These are phyloP conservation scores for Zizania latifolia DNA, from an alignment of 176 grass and related monocot genomes.

Conservation along the genomic window DNA sequence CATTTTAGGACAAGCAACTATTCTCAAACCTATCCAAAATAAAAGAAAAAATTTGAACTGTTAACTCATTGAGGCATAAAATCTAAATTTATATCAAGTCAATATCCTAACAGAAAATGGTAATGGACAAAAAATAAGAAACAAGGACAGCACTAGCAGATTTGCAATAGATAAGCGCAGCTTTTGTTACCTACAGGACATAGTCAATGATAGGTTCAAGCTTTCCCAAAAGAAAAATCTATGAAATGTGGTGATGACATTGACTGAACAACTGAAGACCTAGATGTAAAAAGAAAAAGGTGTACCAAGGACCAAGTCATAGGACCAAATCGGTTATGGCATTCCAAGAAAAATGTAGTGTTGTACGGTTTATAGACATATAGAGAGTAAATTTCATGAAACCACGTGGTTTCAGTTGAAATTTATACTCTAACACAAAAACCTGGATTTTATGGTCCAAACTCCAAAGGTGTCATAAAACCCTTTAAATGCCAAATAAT, in stretches of 20 bases:
- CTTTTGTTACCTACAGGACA: background rate
- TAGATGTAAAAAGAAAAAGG: background rate
- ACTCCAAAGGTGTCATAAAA: too few relatives aligned
- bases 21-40: background rate
- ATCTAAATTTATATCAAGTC: background rate
- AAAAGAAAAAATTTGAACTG: background rate
- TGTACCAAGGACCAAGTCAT: background rate
- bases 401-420: too few relatives aligned
- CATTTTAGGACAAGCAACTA: conserved; percentile 35
- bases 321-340: too few relatives aligned
- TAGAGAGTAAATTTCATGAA: too few relatives aligned
- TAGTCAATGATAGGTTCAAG: background rate
- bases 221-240: too few relatives aligned
- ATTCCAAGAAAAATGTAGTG: too few relatives aligned
- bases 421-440: too few relatives aligned
- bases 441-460: too few relatives aligned
- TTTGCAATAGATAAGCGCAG: background rate
- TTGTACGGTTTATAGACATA: too few relatives aligned
- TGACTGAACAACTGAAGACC: too few relatives aligned
- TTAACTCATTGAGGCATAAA: background rate
- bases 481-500: too few relatives aligned
- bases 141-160: background rate
- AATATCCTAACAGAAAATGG: background rate
- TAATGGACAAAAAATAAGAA: background rate
- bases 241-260: too few relatives aligned